Evolutionary conservation across 768 basidiomycete genomes (phyloP), one percentile per base, ranked within the genome.

Genomic region (Termitomyces sp.): DNA sequence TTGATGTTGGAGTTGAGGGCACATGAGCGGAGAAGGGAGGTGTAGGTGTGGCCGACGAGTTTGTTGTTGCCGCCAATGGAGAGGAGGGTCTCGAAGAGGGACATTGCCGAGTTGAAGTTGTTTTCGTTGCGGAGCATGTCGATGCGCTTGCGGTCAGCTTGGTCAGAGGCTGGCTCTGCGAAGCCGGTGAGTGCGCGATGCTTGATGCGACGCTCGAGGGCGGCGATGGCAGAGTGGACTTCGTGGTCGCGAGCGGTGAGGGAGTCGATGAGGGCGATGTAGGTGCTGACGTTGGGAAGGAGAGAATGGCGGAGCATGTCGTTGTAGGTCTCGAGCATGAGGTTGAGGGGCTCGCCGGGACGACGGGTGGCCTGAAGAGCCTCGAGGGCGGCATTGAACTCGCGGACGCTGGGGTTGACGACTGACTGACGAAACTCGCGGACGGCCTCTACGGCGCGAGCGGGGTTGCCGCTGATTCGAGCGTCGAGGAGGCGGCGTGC

Each of bases 171-270:
- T 5, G 56, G 64, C 16, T 70, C 64, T 1, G 61, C 55, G 7
- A 66, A 61, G n/a, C 67, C 67, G 4, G 69, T 57, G 16, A 75
- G 64, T 5, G 65, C 60, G 0, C 70, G 69, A 14, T 76, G 72
- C 53, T 76, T 74, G 36, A 71, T 59, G 24, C 79, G 75, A n/a
- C 63, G 63, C 37, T 82, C 73, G 31, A 86, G 66, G 4, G 72
- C 61, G 5, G 70, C 63, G 24, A 85, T 75, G 0, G 76, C 73
- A 16, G 66, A 66, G 37, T 77, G 71, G 2, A 92, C 77, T 64
- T 94, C 91, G 4, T 71, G 63, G 63, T 93, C 90, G 41, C 93
- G 85, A 27, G 77, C 71, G 4, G 82, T 80, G 56, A 94, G 79
- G 0, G 83, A 82, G 0, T 68, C 60, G 55, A 96, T 83, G 46